Conservation (phyloP, 192 early-diverging fungal genomes). For the Entomortierella chlamydospora region DNA sequence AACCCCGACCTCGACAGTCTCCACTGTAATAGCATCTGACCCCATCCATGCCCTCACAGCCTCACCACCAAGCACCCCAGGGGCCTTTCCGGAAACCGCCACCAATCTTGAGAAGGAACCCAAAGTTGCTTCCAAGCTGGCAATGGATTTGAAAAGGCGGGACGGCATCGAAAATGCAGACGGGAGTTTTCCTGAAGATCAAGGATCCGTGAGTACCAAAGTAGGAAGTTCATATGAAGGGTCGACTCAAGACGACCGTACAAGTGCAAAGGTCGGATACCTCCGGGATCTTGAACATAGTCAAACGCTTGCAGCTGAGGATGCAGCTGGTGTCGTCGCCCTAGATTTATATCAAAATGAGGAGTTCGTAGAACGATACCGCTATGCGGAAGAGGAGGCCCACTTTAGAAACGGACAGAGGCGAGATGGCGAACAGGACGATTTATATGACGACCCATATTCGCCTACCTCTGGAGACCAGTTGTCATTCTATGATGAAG, state of each 20-base stretch:
- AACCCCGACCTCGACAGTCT: not conserved
- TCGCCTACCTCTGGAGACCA: conserved; percentile 32
- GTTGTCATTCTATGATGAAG: conserved; percentile 37
- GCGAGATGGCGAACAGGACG: conserved; percentile 13
- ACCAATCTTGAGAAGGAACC: not conserved
- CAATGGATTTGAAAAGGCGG: not conserved
- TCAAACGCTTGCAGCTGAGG: conserved; percentile 5
- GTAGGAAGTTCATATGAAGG: conserved; percentile 23
- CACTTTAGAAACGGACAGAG: conserved; percentile 3
- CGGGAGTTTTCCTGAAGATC: conserved; percentile 45
- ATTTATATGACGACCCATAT: conserved; percentile 35
- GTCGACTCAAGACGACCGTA: conserved; percentile 2
- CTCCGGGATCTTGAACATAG: conserved; percentile 6
- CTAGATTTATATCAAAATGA: conserved; percentile 24
- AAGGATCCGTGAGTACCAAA: conserved; percentile 41
- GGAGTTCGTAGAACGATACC: conserved; percentile 18
- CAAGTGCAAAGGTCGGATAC: not conserved
- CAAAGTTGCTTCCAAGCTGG: not conserved
- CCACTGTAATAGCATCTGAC: conserved; percentile 4
- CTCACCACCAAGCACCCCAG: conserved; percentile 28
- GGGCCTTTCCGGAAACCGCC: conserved; percentile 25
- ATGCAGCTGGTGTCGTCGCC: conserved; percentile 6
- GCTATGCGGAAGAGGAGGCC: conserved; percentile 11
- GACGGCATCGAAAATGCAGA: not conserved
- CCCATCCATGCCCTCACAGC: conserved; percentile 12